Percentiles rank a stretch among this genome's conserved stretches.
These are phyloP conservation scores for Maudiozyma serrabonitensis DNA, from an alignment of 805 yeast genomes.

Conservation along the genomic window DNA sequence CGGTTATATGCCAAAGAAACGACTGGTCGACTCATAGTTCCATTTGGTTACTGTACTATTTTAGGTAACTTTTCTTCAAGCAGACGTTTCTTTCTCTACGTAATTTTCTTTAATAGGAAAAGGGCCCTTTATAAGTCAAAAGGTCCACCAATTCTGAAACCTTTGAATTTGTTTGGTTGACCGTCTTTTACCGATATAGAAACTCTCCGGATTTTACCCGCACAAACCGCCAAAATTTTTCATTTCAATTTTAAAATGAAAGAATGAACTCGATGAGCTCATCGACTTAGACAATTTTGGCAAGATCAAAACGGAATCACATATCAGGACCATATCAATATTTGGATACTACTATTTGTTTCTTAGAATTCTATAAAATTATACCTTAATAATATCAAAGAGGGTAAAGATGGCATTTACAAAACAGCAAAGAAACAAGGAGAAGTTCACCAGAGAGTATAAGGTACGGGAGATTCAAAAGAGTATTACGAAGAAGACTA, in stretches of 20 bases:
- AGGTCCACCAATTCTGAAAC: not conserved
- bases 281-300: not conserved
- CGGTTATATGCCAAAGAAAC: not conserved
- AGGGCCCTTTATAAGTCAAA: not conserved
- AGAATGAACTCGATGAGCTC: not conserved
- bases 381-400: too few species aligned
- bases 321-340: too few species aligned
- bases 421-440: slow-evolving; percentile 20
- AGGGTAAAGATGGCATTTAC: slow-evolving; percentile 14
- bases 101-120: too few species aligned
- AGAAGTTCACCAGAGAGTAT: slow-evolving; percentile 32
- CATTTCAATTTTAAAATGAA: not conserved
- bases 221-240: not conserved
- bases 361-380: too few species aligned
- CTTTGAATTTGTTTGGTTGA: not conserved
- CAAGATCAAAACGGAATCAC: not conserved
- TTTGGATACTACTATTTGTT: too few species aligned
- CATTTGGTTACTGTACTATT: not conserved
- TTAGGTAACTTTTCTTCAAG: too few species aligned
- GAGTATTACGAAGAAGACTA: slow-evolving; percentile 69
- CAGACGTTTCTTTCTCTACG: too few species aligned
- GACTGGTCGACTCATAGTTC: not conserved
- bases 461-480: slow-evolving; percentile 59
- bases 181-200: not conserved
- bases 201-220: not conserved